phyloP scores from a whole-genome alignment of 2,329 filamentous ascomycete species.

The Coniochaeta sp. region DNA sequence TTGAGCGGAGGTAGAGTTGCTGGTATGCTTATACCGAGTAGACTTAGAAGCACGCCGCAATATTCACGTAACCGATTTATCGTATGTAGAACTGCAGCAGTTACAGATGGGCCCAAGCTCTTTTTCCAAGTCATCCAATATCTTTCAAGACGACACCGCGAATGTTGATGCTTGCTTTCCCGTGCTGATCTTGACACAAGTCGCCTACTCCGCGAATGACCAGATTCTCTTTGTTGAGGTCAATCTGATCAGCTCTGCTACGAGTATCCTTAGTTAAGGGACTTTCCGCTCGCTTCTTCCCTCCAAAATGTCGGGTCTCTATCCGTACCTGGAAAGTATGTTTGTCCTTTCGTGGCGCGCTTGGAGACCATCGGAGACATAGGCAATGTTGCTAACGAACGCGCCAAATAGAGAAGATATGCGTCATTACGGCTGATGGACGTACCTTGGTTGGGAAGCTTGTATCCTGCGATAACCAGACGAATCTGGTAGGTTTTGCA shows the following conservation, averaged over 20 bases:
- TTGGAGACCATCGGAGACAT: neutral
- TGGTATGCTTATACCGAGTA: neutral
- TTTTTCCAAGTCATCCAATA: neutral
- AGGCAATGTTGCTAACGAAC: neutral
- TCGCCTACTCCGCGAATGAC: neutral
- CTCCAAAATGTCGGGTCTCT: neutral
- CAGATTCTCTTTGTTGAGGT: neutral
- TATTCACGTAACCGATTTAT: neutral
- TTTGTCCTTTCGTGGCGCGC: neutral
- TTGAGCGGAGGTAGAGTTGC: too few species aligned
- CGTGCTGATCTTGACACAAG: neutral
- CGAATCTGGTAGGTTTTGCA: constrained; percentile 62
- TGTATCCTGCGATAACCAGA: constrained; percentile 80
- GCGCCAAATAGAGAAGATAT: constrained; percentile 65
- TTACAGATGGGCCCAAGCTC: neutral
- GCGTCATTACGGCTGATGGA: constrained; percentile 87
- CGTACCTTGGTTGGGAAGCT: constrained; percentile 79
- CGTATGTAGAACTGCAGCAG: neutral
- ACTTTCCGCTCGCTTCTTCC: neutral
- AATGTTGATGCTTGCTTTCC: neutral
- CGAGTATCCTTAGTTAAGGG: neutral
- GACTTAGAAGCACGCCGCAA: too few species aligned
- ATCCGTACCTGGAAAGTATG: constrained; percentile 1
- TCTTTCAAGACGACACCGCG: neutral
- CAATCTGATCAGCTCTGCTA: neutral